phyloP scores from a whole-genome alignment of 805 yeast genomes.

The Metschnikowia cubensis region DNA sequence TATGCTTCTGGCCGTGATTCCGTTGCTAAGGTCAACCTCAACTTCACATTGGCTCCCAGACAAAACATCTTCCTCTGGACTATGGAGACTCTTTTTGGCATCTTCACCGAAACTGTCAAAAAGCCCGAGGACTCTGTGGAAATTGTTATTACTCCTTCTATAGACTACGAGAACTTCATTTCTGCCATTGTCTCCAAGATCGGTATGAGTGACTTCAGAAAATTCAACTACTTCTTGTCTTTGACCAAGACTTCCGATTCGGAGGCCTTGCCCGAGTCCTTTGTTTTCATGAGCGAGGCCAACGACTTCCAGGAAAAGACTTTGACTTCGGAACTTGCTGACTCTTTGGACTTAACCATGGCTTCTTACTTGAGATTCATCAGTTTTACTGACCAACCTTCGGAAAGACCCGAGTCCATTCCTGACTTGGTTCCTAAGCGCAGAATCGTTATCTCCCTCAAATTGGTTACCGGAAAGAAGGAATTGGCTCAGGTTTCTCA shows the following conservation, averaged over 20 bases:
- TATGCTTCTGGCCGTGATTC: constrained; percentile 90
- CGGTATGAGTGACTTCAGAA: constrained; percentile 73
- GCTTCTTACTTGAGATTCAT: constrained; percentile 56
- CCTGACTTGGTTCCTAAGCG: constrained; percentile 52
- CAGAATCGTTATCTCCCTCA: constrained; percentile 52
- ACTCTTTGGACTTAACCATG: constrained; percentile 40
- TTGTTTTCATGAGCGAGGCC: constrained; percentile 86
- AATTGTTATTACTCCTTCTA: constrained; percentile 55
- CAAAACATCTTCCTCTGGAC: constrained; percentile 69
- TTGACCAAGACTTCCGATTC: constrained; percentile 80
- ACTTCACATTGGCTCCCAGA: constrained; percentile 68
- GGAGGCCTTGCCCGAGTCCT: constrained; percentile 62
- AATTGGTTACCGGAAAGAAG: constrained; percentile 45
- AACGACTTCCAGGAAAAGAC: constrained; percentile 72
- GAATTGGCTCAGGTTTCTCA: constrained; percentile 49
- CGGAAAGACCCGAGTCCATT: constrained; percentile 61
- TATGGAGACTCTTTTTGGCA: constrained; percentile 58
- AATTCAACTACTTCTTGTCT: constrained; percentile 74
- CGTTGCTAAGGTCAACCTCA: constrained; percentile 58
- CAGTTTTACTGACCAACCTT: constrained; percentile 80
- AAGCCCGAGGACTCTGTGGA: constrained; percentile 59
- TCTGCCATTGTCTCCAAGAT: constrained; percentile 82
- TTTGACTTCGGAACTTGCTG: constrained; percentile 42
- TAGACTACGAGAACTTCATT: constrained; percentile 64
- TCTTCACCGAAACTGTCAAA: constrained; percentile 50